Conservation (phyloP, 2,329 filamentous ascomycete species). For the Ophiostoma populinum region DNA sequence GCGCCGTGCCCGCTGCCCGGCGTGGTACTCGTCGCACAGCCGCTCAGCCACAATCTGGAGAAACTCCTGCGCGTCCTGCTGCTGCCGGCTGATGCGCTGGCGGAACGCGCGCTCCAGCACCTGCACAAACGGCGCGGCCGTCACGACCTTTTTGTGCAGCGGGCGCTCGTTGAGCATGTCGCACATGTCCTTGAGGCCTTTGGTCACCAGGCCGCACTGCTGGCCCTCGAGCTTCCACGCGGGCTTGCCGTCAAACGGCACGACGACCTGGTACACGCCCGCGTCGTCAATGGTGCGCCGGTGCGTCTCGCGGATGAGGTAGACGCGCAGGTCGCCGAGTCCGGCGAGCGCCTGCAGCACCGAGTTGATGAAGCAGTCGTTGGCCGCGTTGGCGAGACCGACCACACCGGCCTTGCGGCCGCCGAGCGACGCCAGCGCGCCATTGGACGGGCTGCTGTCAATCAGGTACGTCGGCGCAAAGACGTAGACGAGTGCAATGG, state of each 20-base stretch:
- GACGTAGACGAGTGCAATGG: conserved; percentile 88
- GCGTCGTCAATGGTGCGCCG: conserved; percentile 63
- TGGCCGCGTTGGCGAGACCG: conserved; percentile 76
- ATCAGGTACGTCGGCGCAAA: conserved; percentile 96
- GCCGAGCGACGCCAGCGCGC: conserved; percentile 15
- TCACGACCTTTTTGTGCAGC: conserved; percentile 85
- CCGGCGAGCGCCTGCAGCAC: conserved; percentile 87
- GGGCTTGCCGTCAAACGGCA: conserved; percentile 24
- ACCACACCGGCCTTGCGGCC: conserved; percentile 70
- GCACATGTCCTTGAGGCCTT: conserved; percentile 79
- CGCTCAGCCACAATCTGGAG: conserved; percentile 85
- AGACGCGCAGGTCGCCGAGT: conserved; percentile 72
- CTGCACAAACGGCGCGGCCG: conserved; percentile 66
- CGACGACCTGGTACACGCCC: conserved; percentile 53
- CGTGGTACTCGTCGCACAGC: conserved; percentile 85
- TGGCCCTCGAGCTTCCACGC: conserved; percentile 49
- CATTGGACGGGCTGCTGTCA: conserved; percentile 59
- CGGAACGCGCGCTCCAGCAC: conserved; percentile 74
- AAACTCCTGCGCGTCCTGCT: conserved; percentile 97
- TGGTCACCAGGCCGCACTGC: conserved; percentile 69
- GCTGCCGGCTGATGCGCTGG: conserved; percentile 79
- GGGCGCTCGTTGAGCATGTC: conserved; percentile 87
- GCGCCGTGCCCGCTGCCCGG: conserved; percentile 55
- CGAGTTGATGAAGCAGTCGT: conserved; percentile 95
- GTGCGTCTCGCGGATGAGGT: conserved; percentile 83